A percentile compares a stretch with the other conserved stretches of the same genome.
These are phyloP conservation scores for Coprinopsis marcescibilis DNA, from an alignment of 768 basidiomycete genomes.

Conservation along the genomic window DNA sequence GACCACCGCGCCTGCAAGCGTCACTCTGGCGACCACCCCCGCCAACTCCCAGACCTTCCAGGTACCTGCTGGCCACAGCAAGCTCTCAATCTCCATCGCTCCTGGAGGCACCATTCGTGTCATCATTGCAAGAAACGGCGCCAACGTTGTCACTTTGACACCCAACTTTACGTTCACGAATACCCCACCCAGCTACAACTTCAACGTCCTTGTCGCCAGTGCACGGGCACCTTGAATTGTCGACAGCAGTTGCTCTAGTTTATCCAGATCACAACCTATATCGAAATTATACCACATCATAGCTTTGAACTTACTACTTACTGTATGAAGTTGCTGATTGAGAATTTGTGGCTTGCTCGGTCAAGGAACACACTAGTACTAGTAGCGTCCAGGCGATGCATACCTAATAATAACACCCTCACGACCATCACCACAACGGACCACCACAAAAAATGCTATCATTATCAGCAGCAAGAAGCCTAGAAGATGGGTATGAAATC, in stretches of 20 bases:
- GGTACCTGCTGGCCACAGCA: conserved; percentile 54
- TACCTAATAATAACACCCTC: too few species aligned
- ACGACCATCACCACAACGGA: too few species aligned
- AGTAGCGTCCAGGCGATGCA: too few species aligned
- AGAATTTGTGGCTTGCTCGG: too few species aligned
- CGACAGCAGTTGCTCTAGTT: too few species aligned
- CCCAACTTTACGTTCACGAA: conserved; percentile 49
- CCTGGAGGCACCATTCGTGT: conserved; percentile 47
- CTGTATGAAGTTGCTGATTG: too few species aligned
- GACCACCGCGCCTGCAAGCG: conserved; percentile 47
- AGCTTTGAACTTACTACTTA: too few species aligned
- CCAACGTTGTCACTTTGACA: conserved; percentile 37
- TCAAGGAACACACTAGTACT: too few species aligned
- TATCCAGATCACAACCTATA: too few species aligned
- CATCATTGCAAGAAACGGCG: conserved; percentile 43
- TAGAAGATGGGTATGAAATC: conserved; percentile 91
- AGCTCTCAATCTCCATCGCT: conserved; percentile 52
- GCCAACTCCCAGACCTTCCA: conserved; percentile 32
- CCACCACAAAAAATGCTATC: too few species aligned
- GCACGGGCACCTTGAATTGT: conserved; percentile 21
- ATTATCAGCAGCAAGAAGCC: too few species aligned
- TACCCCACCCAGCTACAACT: conserved; percentile 58
- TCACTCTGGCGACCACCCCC: conserved; percentile 53
- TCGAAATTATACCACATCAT: too few species aligned
- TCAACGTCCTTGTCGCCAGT: conserved; percentile 59